Conservation (phyloP, 306 rosid genomes). For the Pueraria montana region DNA sequence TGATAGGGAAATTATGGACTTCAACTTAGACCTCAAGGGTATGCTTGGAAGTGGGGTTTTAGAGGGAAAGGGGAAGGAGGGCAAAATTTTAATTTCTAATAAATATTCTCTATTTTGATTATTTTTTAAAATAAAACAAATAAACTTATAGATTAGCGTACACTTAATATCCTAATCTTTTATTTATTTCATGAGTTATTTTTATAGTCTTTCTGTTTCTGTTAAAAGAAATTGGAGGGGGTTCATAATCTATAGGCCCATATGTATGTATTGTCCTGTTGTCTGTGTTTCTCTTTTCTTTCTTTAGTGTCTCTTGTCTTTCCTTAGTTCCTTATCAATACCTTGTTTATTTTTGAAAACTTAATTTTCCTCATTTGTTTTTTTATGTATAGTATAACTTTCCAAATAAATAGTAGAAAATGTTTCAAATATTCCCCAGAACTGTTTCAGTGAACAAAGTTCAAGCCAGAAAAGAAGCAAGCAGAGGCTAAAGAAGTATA, state of each 20-base stretch:
- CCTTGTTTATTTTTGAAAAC: neutral
- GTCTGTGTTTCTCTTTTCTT: neutral
- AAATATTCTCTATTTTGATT: neutral
- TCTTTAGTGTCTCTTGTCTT: neutral
- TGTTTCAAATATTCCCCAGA: neutral
- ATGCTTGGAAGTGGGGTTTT: neutral
- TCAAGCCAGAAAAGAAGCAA: neutral
- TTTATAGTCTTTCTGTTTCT: slow-evolving; percentile 1
- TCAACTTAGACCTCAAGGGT: neutral
- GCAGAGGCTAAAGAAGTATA: slow-evolving; percentile 1
- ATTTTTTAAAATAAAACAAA: neutral
- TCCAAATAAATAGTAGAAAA: slow-evolving; percentile 30
- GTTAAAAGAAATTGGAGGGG: slow-evolving; percentile 4
- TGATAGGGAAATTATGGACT: neutral
- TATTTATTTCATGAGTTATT: neutral
- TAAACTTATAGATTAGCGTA: neutral
- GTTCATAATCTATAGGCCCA: neutral
- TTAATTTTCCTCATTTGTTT: neutral
- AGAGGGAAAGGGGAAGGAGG: neutral
- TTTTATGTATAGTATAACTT: neutral
- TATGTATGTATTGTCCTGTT: neutral
- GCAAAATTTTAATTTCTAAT: neutral
- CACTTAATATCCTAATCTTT: neutral
- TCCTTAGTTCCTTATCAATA: neutral
- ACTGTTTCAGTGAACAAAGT: neutral